phyloP scores from a whole-genome alignment of 1,139 yeast species.

The Hemisphaericaspora lyxosophila region DNA sequence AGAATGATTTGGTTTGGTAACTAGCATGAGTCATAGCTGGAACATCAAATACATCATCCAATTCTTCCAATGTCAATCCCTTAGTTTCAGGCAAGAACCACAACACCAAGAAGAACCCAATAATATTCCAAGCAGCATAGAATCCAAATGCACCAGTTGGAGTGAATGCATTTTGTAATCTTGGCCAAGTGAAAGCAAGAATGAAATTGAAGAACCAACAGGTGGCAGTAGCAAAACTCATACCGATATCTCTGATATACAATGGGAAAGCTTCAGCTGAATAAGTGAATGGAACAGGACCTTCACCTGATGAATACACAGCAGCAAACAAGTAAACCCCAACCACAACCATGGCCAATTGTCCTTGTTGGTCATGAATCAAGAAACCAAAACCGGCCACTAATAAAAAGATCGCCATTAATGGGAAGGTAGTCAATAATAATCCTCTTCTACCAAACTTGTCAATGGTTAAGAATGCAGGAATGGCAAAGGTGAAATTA shows the following conservation, averaged over 20 bases:
- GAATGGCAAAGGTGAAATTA: conserved; percentile 78
- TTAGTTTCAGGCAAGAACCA: conserved; percentile 73
- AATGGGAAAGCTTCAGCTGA: conserved; percentile 84
- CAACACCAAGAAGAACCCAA: conserved; percentile 68
- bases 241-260: conserved; percentile 81
- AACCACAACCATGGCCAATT: conserved; percentile 57
- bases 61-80: conserved; percentile 66
- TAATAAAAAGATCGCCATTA: conserved; percentile 65
- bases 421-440: conserved; percentile 71
- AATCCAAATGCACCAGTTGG: conserved; percentile 87
- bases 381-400: conserved; percentile 78
- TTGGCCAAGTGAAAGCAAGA: conserved; percentile 79
- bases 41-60: conserved; percentile 68
- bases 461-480: conserved; percentile 83
- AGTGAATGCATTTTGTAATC: conserved; percentile 61
- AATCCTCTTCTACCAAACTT: conserved; percentile 74
- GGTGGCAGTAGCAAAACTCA: conserved; percentile 82
- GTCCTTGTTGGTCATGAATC: conserved; percentile 39
- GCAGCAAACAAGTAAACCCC: conserved; percentile 75
- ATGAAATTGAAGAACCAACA: conserved; percentile 86
- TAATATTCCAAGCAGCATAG: conserved; percentile 84
- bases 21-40: conserved; percentile 54
- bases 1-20: conserved; percentile 50
- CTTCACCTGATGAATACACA: conserved; percentile 83
- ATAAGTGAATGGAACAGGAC: conserved; percentile 88